Evolutionary conservation across 148 eudicot species (phyloP), one percentile per base, ranked within the genome.

Genomic region (Heliosperma pusillum): DNA sequence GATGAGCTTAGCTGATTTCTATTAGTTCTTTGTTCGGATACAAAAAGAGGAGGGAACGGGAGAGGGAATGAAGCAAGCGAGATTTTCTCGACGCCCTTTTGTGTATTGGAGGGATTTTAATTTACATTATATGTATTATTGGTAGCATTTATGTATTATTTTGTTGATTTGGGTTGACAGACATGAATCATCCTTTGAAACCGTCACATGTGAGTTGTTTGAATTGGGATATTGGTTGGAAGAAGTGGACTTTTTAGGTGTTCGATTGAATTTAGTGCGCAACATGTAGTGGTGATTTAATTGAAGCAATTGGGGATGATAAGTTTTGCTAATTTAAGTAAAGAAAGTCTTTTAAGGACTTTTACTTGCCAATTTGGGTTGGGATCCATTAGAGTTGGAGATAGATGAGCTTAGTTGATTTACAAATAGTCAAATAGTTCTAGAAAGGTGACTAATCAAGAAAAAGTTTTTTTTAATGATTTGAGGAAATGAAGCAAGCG

Each of bases 221-320:
- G 33, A 7, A 8, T 20, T 59, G 64, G 40, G 25, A 26, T 29
- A n/a, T 25, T 55, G 36, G 44, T 26, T 70, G 11, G 24, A 17
- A 6, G 27, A 10, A 19, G 22, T 25, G 11, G 33, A 19, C 26
- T 5, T 20, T 1, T 22, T 22, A 59, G 63, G 63, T 20, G 63
- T 50, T 6, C 9, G 33, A 52, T 50, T 7, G 61, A 52, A 24
- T 70, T 70, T 45, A 15, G 56, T 24, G 72, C 20, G 36, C 16
- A 6, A 12, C 29, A 19, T 20, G 44, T 56, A 30, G 62, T 33
- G 29, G 22, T 33, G 42, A 36, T 36, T 16, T 64, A n/a, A 17
- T 64, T 27, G 68, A 64, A 64, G 21, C 68, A 30, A 16, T 64
- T 64, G 16, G 42, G 42, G 30, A 64, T 64, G 68, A 29, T 29